Conservation (phyloP, 2,329 filamentous ascomycete species). For the Dendrostoma leiphaemia region DNA sequence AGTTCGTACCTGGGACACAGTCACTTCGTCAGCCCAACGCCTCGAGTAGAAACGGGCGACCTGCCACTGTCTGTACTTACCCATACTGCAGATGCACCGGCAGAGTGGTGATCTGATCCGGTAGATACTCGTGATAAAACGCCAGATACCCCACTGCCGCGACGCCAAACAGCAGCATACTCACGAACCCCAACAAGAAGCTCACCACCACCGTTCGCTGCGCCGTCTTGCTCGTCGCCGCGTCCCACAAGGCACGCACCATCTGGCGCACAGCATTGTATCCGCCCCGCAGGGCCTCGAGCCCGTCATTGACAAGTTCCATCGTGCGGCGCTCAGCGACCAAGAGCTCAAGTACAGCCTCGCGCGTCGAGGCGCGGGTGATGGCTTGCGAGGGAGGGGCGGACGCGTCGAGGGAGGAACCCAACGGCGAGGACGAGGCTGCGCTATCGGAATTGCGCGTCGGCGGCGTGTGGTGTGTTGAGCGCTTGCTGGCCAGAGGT, state of each 20-base stretch:
- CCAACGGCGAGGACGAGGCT: too few species aligned
- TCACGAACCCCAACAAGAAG: constrained; percentile 41
- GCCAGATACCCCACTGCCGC: constrained; percentile 48
- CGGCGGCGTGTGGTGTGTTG: too few species aligned
- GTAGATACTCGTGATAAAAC: constrained; percentile 57
- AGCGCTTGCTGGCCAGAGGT: too few species aligned
- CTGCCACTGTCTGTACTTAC: constrained; percentile 32
- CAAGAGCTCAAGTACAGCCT: neutral
- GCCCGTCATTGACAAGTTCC: constrained; percentile 7
- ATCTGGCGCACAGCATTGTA: constrained; percentile 23
- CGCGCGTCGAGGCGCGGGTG: neutral
- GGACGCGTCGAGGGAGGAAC: neutral
- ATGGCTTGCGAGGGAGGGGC: neutral
- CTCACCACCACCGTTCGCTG: constrained; percentile 48
- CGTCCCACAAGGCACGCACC: constrained; percentile 30
- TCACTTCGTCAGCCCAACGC: neutral
- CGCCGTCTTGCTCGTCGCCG: constrained; percentile 49
- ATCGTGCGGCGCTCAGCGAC: constrained; percentile 7
- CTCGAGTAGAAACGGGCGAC: neutral
- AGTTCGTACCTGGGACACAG: constrained; percentile 36
- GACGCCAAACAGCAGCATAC: constrained; percentile 43
- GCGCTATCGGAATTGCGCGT: too few species aligned
- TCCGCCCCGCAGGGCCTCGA: neutral
- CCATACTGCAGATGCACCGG: constrained; percentile 60
- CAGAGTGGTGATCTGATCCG: constrained; percentile 49